Conservation (phyloP, 495 filamentous ascomycete species). For the Delitschia confertaspora region DNA sequence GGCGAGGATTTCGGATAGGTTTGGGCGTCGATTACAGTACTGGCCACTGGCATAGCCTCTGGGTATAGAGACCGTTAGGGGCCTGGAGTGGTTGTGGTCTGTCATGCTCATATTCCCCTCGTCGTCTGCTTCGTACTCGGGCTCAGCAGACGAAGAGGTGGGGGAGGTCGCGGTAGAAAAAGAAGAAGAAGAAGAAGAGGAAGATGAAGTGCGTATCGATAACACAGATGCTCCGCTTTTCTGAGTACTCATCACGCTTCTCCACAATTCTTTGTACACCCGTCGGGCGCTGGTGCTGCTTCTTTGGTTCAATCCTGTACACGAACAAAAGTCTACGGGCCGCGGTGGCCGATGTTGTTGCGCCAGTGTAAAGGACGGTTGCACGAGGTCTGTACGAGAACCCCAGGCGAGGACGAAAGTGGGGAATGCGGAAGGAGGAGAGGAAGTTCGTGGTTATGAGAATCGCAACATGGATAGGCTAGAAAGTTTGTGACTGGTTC, state of each 20-base stretch:
- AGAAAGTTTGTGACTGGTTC: too few species aligned
- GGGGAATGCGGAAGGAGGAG: conserved; percentile 7
- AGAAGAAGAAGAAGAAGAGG: too few species aligned
- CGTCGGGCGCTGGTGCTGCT: conserved; percentile 16
- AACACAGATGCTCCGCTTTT: conserved; percentile 14
- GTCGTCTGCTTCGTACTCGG: conserved; percentile 27
- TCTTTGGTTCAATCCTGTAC: conserved; percentile 17
- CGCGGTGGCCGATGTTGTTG: conserved; percentile 18
- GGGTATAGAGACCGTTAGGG: conserved; percentile 55
- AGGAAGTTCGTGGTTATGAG: background rate
- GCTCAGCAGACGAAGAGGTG: conserved; percentile 14
- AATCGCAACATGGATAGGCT: conserved; percentile 12
- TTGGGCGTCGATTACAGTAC: conserved; percentile 67
- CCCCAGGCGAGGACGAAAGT: conserved; percentile 9
- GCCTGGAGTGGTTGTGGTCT: conserved; percentile 41
- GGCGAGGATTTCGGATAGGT: conserved; percentile 76
- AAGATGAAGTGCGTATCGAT: conserved; percentile 22
- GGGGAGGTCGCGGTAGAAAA: conserved; percentile 26
- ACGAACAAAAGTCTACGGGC: conserved; percentile 16
- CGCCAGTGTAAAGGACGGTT: conserved; percentile 24
- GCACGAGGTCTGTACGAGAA: conserved; percentile 24
- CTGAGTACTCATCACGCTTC: conserved; percentile 26
- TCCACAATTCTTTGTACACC: conserved; percentile 26
- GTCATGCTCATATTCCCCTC: conserved; percentile 44
- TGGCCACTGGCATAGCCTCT: conserved; percentile 38